Evolutionary conservation across 2,329 filamentous ascomycete genomes (phyloP).

Genomic region (Aspergillus persii): DNA sequence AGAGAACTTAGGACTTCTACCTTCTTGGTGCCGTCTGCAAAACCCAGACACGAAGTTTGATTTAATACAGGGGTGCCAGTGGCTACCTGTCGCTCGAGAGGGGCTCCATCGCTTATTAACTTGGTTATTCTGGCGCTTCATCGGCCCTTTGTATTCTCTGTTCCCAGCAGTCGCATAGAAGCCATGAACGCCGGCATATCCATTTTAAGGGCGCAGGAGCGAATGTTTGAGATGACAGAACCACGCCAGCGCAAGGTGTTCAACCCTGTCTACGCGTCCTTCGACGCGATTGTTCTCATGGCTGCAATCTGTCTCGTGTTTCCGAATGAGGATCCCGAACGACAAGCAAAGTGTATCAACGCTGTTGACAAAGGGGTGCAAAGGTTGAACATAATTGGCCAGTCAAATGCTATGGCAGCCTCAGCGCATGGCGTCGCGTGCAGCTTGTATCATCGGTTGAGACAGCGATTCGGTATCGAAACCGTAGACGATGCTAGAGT

Average conservation of each 20-base stretch:
- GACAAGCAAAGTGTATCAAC: constrained; percentile 3
- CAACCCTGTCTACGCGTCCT: constrained; percentile 19
- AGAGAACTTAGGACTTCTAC: constrained; percentile 6
- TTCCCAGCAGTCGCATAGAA: constrained; percentile 14
- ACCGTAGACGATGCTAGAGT: neutral
- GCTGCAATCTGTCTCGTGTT: constrained; percentile 11
- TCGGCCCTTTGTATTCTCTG: constrained; percentile 18
- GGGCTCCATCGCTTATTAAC: constrained; percentile 14
- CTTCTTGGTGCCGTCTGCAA: constrained; percentile 17
- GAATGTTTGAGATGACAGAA: constrained; percentile 14
- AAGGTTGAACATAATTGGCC: constrained; percentile 10
- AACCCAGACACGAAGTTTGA: constrained; percentile 16
- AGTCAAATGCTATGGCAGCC: constrained; percentile 17
- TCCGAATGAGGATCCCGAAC: constrained; percentile 6
- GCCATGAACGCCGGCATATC: constrained; percentile 14
- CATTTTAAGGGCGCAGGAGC: constrained; percentile 16
- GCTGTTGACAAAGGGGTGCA: constrained; percentile 11
- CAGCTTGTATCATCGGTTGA: constrained; percentile 15
- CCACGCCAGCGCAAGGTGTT: constrained; percentile 17
- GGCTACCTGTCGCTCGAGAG: constrained; percentile 17
- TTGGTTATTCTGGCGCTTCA: constrained; percentile 20
- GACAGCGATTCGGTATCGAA: neutral
- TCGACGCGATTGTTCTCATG: constrained; percentile 20
- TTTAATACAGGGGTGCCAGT: constrained; percentile 9
- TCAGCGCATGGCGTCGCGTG: constrained; percentile 15